These are phyloP conservation scores for Physocladia obscura DNA, from an alignment of 192 early-diverging fungal genomes.

Conservation along the genomic window DNA sequence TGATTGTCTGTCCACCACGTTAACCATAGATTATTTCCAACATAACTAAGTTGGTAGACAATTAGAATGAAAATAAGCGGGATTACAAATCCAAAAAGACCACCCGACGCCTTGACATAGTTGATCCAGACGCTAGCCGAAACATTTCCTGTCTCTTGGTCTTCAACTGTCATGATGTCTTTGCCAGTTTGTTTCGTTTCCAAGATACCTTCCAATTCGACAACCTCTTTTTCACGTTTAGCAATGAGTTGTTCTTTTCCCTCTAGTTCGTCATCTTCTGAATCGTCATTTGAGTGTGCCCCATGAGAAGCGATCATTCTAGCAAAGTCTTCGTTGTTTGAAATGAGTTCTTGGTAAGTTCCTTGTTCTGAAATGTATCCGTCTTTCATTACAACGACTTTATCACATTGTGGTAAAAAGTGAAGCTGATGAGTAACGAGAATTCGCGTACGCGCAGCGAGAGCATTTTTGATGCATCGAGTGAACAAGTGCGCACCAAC, in stretches of 20 bases:
- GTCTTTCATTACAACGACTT: conserved; percentile 68
- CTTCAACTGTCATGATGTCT: conserved; percentile 55
- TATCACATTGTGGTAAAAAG: conserved; percentile 72
- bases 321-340: conserved; percentile 57
- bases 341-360: conserved; percentile 61
- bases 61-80: conserved; percentile 47
- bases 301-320: conserved; percentile 44
- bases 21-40: conserved; percentile 71
- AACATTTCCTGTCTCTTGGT: neutral
- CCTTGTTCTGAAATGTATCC: conserved; percentile 70
- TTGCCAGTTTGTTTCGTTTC: neutral
- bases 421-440: conserved; percentile 83
- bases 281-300: conserved; percentile 42
- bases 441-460: conserved; percentile 75
- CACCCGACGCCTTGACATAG: conserved; percentile 39
- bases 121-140: conserved; percentile 16
- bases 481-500: conserved; percentile 73
- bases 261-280: conserved; percentile 24
- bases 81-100: conserved; percentile 47
- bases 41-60: conserved; percentile 51
- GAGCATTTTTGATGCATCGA: conserved; percentile 63
- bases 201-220: neutral
- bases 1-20: conserved; percentile 61
- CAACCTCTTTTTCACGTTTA: conserved; percentile 5
- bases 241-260: neutral